Conservation (phyloP, 208 protist species). For the Phytomonas sp. region DNA sequence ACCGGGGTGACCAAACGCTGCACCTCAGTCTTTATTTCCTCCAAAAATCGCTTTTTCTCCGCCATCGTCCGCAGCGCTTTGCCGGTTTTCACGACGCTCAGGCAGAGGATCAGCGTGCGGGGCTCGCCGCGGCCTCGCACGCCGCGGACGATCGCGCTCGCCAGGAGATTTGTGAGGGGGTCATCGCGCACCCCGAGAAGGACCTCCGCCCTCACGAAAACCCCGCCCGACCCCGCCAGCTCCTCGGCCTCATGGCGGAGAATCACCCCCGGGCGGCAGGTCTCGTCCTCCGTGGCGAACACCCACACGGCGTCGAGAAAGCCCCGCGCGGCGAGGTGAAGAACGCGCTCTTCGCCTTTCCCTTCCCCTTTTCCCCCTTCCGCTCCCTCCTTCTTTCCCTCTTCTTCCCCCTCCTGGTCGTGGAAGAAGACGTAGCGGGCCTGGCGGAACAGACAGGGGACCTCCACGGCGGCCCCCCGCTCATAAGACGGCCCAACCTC, state of each 20-base stretch:
- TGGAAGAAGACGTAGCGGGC: constrained; percentile 13
- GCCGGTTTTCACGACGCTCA: constrained; percentile 48
- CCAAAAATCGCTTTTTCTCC: constrained; percentile 34
- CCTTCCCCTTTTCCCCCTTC: not conserved
- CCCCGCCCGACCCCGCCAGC: constrained; percentile 7
- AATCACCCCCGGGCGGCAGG: constrained; percentile 55
- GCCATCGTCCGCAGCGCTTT: constrained; percentile 24
- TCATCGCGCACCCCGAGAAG: constrained; percentile 73
- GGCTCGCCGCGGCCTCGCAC: constrained; percentile 23
- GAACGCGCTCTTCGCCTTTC: not conserved
- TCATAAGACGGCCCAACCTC: too few relatives aligned
- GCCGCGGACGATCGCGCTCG: constrained; percentile 38
- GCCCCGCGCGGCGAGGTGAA: constrained; percentile 59
- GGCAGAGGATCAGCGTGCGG: constrained; percentile 48
- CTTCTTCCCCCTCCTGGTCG: not conserved
- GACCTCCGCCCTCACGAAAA: constrained; percentile 31
- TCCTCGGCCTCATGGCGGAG: constrained; percentile 33
- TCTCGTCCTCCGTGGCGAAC: constrained; percentile 51
- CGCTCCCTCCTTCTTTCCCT: not conserved
- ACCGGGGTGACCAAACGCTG: not conserved
- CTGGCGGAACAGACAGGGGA: constrained; percentile 19
- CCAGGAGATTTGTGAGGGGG: constrained; percentile 64
- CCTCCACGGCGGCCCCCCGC: not conserved
- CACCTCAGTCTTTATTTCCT: constrained; percentile 6
- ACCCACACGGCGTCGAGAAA: constrained; percentile 62